These are phyloP conservation scores for Kalaharituber pfeilii DNA, from an alignment of 2,329 filamentous ascomycete genomes.

Conservation along the genomic window DNA sequence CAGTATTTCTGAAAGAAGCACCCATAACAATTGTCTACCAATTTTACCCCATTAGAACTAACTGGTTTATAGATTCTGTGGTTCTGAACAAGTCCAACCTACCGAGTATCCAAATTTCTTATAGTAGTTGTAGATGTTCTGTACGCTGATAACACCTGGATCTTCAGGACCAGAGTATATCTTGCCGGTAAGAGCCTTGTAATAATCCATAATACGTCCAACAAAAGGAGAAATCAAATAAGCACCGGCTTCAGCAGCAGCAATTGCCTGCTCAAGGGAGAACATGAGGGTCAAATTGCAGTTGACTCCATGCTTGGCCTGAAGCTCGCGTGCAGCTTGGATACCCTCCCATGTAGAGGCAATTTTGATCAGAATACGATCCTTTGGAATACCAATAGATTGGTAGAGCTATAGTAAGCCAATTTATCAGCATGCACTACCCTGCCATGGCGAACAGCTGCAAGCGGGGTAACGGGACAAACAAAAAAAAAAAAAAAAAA, in stretches of 20 bases:
- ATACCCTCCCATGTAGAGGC: constrained; percentile 99
- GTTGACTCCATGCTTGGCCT: constrained; percentile 92
- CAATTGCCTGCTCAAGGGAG: constrained; percentile 85
- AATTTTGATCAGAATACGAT: constrained; percentile 94
- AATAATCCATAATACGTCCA: constrained; percentile 98
- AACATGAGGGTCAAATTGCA: constrained; percentile 99
- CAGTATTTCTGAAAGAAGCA: constrained; percentile 87
- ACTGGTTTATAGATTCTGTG: neutral
- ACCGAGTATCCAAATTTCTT: constrained; percentile 99
- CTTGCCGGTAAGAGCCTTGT: constrained; percentile 91
- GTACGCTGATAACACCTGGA: constrained; percentile 80
- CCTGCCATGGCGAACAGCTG: too few species aligned
- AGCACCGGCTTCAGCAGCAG: constrained; percentile 81
- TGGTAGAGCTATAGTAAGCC: constrained; percentile 61
- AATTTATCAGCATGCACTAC: neutral
- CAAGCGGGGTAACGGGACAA: too few species aligned
- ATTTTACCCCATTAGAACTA: constrained; percentile 2
- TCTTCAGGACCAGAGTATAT: constrained; percentile 80
- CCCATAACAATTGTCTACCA: constrained; percentile 72
- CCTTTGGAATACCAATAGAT: constrained; percentile 75
- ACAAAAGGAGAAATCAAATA: constrained; percentile 99
- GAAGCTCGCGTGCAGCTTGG: constrained; percentile 92
- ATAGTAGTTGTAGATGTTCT: constrained; percentile 99
- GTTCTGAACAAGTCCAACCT: neutral
- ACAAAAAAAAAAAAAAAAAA: too few species aligned